Percentiles rank a stretch among this genome's conserved stretches.
Evolutionary conservation across 371 early-diverging fungal species (phyloP).

Genomic region (Actinomucor elegans): DNA sequence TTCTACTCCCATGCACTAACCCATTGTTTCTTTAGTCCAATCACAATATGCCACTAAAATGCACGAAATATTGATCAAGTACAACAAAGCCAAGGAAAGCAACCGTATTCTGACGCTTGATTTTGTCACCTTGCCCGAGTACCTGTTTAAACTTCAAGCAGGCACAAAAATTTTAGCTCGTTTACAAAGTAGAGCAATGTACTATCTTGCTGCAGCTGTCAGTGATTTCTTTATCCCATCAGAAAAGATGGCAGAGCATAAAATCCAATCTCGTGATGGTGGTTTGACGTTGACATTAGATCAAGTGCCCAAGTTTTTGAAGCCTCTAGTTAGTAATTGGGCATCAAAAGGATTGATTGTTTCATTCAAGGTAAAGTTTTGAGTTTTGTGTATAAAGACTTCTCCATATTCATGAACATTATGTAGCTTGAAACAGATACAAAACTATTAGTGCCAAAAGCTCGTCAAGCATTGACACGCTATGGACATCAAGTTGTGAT

Average conservation of each 20-base stretch:
- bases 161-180: constrained; percentile 70
- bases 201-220: constrained; percentile 97
- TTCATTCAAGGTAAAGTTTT: constrained; percentile 83
- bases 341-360: constrained; percentile 84
- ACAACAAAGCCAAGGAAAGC: constrained; percentile 55
- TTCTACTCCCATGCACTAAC: no score
- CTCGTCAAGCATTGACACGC: constrained; percentile 73
- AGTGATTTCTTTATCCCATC: constrained; percentile 96
- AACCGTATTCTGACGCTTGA: constrained; percentile 75
- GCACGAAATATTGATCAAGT: constrained; percentile 57
- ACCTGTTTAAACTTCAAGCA: constrained; percentile 84
- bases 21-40: constrained; percentile 54
- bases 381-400: no score
- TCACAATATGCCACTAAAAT: constrained; percentile 63
- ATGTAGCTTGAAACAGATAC: constrained; percentile 92
- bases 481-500: constrained; percentile 98
- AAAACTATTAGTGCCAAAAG: constrained; percentile 76
- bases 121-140: constrained; percentile 92
- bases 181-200: constrained; percentile 76
- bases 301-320: constrained; percentile 95
- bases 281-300: constrained; percentile 83
- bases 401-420: background rate
- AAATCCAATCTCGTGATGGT: constrained; percentile 93
- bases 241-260: constrained; percentile 88
- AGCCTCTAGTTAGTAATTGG: constrained; percentile 92